A percentile compares a stretch with the other conserved stretches of the same genome.
phyloP scores from a whole-genome alignment of 2,329 filamentous ascomycete species.

The Aspergillus brasiliensis region DNA sequence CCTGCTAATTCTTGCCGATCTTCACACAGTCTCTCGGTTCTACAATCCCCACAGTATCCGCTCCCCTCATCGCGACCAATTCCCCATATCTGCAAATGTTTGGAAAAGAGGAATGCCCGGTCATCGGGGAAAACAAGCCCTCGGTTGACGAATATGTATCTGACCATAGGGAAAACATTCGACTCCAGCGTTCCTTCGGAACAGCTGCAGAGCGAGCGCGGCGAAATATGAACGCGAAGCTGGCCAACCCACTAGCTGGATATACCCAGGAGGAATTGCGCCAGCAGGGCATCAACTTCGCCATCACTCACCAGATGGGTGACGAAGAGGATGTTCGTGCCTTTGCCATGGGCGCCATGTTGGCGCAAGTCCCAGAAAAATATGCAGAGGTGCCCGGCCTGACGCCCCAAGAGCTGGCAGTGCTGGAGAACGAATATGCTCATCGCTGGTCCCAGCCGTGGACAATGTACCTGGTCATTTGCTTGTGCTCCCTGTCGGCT shows the following conservation, averaged over 20 bases:
- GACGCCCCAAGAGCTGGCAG: conserved; percentile 59
- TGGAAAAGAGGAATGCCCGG: conserved; percentile 13
- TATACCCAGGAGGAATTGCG: conserved; percentile 54
- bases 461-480: conserved; percentile 66
- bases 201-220: conserved; percentile 44
- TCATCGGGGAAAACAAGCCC: conserved; percentile 11
- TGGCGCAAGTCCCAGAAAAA: conserved; percentile 57
- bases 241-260: conserved; percentile 57
- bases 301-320: conserved; percentile 56
- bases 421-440: conserved; percentile 62
- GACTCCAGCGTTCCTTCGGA: conserved; percentile 27
- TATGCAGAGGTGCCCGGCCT: conserved; percentile 57
- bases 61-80: not conserved
- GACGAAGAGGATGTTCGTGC: conserved; percentile 59
- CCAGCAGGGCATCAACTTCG: conserved; percentile 61
- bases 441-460: conserved; percentile 70
- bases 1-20: not conserved
- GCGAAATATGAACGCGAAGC: conserved; percentile 51
- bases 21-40: not conserved
- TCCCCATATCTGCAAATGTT: conserved; percentile 14
- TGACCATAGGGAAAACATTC: conserved; percentile 20
- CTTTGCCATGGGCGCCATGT: conserved; percentile 62
- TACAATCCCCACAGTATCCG: not conserved
- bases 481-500: conserved; percentile 67
- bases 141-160: conserved; percentile 17